These are phyloP conservation scores for Hamamelis virginiana DNA, from an alignment of 164 flowering plant species.

Conservation along the genomic window DNA sequence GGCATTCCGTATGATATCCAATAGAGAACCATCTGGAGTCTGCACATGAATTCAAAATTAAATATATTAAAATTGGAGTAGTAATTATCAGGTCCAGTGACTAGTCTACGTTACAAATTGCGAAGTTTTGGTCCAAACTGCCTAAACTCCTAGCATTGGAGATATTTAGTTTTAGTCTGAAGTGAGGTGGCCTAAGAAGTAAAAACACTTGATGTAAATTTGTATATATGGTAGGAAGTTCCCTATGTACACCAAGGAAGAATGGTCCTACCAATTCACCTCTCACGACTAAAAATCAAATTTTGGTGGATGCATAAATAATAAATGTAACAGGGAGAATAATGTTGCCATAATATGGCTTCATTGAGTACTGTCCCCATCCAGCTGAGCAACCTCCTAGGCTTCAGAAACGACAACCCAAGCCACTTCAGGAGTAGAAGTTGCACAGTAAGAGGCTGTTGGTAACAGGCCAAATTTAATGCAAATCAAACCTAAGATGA, in stretches of 20 bases:
- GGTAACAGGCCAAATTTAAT: too few relatives aligned
- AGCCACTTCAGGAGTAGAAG: too few relatives aligned
- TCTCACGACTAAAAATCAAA: background rate
- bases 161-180: background rate
- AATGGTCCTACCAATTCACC: background rate
- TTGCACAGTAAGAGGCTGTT: too few relatives aligned
- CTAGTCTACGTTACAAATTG: background rate
- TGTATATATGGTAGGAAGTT: background rate
- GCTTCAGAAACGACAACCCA: background rate
- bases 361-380: background rate
- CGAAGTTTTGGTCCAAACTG: background rate
- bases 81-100: background rate
- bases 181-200: background rate
- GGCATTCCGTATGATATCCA: constrained; percentile 90
- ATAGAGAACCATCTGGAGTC: constrained; percentile 95
- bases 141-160: too few relatives aligned
- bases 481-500: too few relatives aligned
- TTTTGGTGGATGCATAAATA: too few relatives aligned
- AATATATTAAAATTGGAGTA: background rate
- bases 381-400: background rate
- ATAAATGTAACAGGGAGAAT: background rate
- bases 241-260: background rate
- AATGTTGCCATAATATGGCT: too few relatives aligned
- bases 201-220: background rate
- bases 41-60: constrained; percentile 32